Evolutionary conservation across 257 asterid species (phyloP).

Genomic region (Salvia miltiorrhiza): DNA sequence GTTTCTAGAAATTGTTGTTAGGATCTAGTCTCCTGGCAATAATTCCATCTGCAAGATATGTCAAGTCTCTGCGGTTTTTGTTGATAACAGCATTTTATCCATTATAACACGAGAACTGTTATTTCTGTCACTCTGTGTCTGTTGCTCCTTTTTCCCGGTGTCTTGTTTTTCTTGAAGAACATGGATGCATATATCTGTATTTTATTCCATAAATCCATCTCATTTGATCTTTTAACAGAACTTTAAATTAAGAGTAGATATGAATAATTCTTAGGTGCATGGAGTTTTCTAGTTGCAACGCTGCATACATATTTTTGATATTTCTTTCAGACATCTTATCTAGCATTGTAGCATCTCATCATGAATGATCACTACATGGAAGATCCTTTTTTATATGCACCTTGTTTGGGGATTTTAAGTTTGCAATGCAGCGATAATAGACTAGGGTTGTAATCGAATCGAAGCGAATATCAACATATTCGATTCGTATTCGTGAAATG

Average conservation of each 20-base stretch:
- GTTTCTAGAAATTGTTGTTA: no score
- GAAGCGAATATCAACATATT: no score
- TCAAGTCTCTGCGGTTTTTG: no score
- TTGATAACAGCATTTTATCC: no score
- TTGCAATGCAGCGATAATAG: no score
- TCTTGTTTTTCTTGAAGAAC: neutral
- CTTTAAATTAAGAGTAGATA: neutral
- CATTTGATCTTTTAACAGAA: neutral
- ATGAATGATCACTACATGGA: no score
- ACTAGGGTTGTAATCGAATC: no score
- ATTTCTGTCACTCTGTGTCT: no score
- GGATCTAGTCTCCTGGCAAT: no score
- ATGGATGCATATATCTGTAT: neutral
- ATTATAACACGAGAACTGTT: no score
- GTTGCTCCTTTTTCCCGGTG: neutral
- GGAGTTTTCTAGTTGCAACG: neutral
- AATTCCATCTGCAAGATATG: no score
- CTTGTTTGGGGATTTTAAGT: neutral
- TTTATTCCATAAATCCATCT: neutral
- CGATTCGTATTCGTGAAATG: no score
- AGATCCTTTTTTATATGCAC: neutral
- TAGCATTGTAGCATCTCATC: neutral
- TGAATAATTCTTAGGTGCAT: neutral
- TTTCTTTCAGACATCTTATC: neutral
- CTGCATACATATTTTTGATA: neutral